Base-by-base conservation (phyloP, 805 yeast genomes). In the Sugiyamaella marilandica region DNA sequence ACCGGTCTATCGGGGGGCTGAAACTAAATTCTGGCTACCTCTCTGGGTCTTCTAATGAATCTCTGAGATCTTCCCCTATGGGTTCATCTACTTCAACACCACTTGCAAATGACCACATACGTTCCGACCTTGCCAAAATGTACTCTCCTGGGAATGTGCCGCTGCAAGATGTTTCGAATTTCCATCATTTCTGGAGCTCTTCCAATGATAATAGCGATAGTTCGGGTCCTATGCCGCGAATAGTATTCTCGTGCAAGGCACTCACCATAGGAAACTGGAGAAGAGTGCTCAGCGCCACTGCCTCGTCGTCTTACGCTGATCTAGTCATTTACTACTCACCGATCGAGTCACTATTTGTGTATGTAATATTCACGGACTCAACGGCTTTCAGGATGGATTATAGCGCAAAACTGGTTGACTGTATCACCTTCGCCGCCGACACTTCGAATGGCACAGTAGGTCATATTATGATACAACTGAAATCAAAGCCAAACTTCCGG, bases 271-370 rank as follows among this genome's bases (percentile, higher is more conserved):
- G 56, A 5, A 39, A 34, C 21, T 53, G 56, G 56, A 35, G 47
- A 41, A 34, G 56, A 21, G 16, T 53, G 9, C 21, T 32, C 14
- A 26, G 35, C 16, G 32, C 26, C 21, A 14, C 19, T n/a, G 21
- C 47, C 11, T 39, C 41, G 7, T 26, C 26, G 7, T 5, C 26
- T 10, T 18, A 34, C 13, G 24, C 41, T 14, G 61, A 57, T 26
- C 36, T 59, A 10, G 24, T 32, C 5, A 52, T 59, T n/a, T 41
- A 21, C 14, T 59, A 57, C 41, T 50, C 50, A n/a, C 56, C 58
- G 5, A 47, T 54, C 10, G 61, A 57, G 18, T 18, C 41, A 4
- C 39, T 36, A 3, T 31, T 59, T 26, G 36, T 53, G 2, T 59
- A 59, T 39, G 34, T 51, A 3, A 49, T 59, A 31, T 33, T 31